Evolutionary conservation across 2,329 filamentous ascomycete species (phyloP), one percentile per base, ranked within the genome.

Genomic region (Penicillium sp.): DNA sequence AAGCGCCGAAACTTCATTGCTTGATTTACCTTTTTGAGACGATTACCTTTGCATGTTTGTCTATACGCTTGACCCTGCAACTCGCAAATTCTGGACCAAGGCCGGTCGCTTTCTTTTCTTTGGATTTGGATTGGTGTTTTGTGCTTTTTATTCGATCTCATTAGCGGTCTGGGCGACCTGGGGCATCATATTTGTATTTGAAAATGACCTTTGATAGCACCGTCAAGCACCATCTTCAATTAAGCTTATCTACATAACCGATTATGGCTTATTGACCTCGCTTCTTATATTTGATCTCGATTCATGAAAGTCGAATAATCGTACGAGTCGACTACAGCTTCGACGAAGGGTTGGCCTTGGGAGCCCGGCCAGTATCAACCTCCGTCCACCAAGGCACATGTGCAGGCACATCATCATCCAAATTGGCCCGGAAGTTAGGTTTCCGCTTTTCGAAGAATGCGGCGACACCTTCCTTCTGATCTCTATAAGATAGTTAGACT

Each of bases 401-500:
- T 0, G 73, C 71, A 2, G 88, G 86, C 9, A 81, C 79, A 68
- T 89, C 82, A 31, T 82, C 78, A 22, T 85, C 82, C 74, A 89
- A 80, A 7, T 79, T 84, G 1, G 80, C 87, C 35, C 74, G 78
- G 65, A 91, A 90, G 13, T 81, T 76, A 0, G 87, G 84, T 55
- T 80, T 78, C 49, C 88, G 78, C 78, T 90, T 90, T 74, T 90
- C 78, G 68, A 90, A 72, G 71, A 91, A 91, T n/a, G 86, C 86
- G 53, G 79, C 68, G 7, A 90, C 83, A 3, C 88, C 88, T 69
- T 91, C 89, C 35, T 81, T 81, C 52, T 87, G 84, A 65, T 91
- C 89, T 61, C 81, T 84, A 33, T 56, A 52, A n/a, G 19, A 59
- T 19, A 13, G 43, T 65, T 26, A 65, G 54, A 29, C 22, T 16